Evolutionary conservation across 441 rosid species (phyloP).

Genomic region (Aleurites moluccanus): DNA sequence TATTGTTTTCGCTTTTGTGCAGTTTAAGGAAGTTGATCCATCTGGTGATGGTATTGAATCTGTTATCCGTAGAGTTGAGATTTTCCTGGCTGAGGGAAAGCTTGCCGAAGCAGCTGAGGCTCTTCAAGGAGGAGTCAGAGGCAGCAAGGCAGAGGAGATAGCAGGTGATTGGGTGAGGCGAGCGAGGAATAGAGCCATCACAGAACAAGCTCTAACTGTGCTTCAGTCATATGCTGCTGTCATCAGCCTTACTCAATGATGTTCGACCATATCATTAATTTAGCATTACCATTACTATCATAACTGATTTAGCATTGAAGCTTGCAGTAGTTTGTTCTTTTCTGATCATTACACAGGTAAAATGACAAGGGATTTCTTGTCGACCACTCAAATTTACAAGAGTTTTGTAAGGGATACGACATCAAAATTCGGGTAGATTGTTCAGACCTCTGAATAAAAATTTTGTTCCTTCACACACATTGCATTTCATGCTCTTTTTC

Average conservation of each 20-base stretch:
- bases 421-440: constrained; percentile 23
- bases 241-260: constrained; percentile 60
- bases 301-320: constrained; percentile 12
- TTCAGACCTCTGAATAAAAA: constrained; percentile 24
- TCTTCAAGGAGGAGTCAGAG: constrained; percentile 81
- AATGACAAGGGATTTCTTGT: constrained; percentile 12
- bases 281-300: background rate
- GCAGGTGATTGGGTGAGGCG: constrained; percentile 66
- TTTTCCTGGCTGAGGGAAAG: constrained; percentile 74
- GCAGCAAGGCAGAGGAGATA: constrained; percentile 80
- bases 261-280: background rate
- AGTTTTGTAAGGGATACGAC: constrained; percentile 1
- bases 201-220: constrained; percentile 82
- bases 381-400: constrained; percentile 4
- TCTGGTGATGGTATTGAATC: constrained; percentile 78
- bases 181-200: constrained; percentile 81
- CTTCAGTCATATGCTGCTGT: constrained; percentile 88
- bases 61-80: constrained; percentile 64
- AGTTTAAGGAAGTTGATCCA: constrained; percentile 72
- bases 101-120: constrained; percentile 87
- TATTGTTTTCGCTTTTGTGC: constrained; percentile 12
- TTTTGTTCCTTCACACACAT: background rate
- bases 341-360: constrained; percentile 5
- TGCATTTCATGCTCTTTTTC: too few relatives aligned
- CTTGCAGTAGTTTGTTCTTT: constrained; percentile 8